Evolutionary conservation across 108 stramenopile species (phyloP), one percentile per base, ranked within the genome.

Genomic region (Seminavis robusta): DNA sequence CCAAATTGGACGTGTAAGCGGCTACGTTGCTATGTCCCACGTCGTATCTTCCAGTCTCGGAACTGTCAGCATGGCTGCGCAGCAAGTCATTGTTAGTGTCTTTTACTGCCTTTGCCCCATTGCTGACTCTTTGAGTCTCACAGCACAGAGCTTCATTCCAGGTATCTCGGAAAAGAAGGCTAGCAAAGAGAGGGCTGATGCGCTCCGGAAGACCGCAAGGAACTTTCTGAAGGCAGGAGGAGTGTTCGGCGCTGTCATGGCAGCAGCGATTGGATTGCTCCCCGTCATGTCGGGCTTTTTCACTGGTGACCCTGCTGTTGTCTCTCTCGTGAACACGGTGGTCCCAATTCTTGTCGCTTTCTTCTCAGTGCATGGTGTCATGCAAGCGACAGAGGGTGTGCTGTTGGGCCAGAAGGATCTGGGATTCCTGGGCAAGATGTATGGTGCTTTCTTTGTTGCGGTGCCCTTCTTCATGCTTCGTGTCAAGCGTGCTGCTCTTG

Each of bases 11-110:
- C 69, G 90, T 15, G 80, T 87, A 9, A 74, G 74, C 23, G 83
- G 76, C 0, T 92, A 88, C 58, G 69, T 92, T 34, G 86, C 90
- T 50, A 92, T 92, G 90, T 68, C 71, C 8, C 86, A 92, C 55
- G 86, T 86, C 0, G 90, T 84, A 6, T 72, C 84, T 7, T 73
- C 69, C 13, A 74, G 81, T 13, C 64, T 92, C 7, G 85, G 85
- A 29, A 79, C 83, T 5, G 49, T 79, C 19, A 72, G 72, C 55
- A 88, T 92, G 90, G 90, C 84, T 1, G 85, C 81, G 0, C 83
- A 91, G 44, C 85, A 86, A 60, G 77, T 92, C 26, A 80, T 92
- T 29, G 63, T 85, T 20, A 78, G 81, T 17, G 56, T 92, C 5
- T 88, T 92, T 50, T 85, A 83, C 59, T 81, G 83, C 52, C 54